Conservation (phyloP, 139 green algal species). For the Coccomyxa sp. region DNA sequence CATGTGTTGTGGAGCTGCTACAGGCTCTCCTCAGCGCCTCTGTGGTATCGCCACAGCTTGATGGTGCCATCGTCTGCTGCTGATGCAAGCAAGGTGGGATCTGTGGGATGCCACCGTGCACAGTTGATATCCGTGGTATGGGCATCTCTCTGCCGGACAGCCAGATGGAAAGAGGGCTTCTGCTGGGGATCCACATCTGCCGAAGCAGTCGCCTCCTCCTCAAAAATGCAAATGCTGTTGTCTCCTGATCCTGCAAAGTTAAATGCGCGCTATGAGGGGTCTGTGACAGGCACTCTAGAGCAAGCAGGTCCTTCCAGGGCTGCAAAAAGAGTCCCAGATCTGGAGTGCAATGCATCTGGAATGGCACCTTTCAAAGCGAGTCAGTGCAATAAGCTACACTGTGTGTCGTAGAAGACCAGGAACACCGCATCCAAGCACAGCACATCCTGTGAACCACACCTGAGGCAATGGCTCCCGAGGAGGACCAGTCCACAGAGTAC, state of each 20-base stretch:
- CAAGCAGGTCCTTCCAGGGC: background rate
- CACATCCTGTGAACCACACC: conserved; percentile 31
- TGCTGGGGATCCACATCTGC: background rate
- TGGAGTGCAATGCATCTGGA: background rate
- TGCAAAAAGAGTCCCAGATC: background rate
- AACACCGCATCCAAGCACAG: background rate
- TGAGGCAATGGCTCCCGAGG: conserved; percentile 52
- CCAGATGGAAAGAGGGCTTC: conserved; percentile 24
- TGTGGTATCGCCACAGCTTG: conserved; percentile 54
- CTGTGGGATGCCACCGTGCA: conserved; percentile 67
- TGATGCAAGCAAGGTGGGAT: conserved; percentile 57
- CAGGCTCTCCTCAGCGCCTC: background rate
- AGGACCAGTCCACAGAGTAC: conserved; percentile 74
- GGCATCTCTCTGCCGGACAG: conserved; percentile 28
- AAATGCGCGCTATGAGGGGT: too few relatives aligned
- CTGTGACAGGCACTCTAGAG: background rate
- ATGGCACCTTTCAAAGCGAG: background rate
- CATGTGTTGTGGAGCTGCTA: too few relatives aligned
- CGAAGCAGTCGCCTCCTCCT: background rate
- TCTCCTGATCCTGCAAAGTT: conserved; percentile 52
- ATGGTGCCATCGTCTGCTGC: conserved; percentile 67
- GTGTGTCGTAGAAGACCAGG: too few relatives aligned
- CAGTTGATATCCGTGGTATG: conserved; percentile 81
- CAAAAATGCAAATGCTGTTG: conserved; percentile 67
- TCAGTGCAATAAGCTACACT: background rate